Conservation (phyloP, 176 grass and related monocot species). For the Elymus sibiricus region DNA sequence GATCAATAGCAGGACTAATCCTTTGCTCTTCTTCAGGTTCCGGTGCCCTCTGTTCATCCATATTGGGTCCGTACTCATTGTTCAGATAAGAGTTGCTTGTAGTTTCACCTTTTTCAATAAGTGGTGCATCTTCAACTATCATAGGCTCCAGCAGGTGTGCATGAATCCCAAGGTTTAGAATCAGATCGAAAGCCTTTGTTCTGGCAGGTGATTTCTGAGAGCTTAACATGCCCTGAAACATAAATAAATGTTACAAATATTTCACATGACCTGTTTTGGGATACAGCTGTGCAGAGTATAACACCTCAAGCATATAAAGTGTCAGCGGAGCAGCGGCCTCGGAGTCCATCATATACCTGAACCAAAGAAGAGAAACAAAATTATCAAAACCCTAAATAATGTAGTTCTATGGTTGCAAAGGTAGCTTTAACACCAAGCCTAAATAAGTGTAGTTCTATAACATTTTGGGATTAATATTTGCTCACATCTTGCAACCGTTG, state of each 20-base stretch:
- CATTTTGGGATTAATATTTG: neutral
- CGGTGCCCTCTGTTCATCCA: constrained; percentile 40
- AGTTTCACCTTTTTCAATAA: constrained; percentile 59
- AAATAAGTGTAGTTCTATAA: neutral
- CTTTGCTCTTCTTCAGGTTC: constrained; percentile 41
- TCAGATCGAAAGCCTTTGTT: constrained; percentile 93
- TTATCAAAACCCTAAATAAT: neutral
- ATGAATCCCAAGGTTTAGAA: constrained; percentile 91
- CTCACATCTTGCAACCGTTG: neutral
- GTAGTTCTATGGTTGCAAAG: neutral
- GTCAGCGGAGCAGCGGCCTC: constrained; percentile 80
- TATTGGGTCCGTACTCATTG: constrained; percentile 52
- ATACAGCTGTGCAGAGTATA: constrained; percentile 22
- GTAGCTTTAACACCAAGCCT: neutral
- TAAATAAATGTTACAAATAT: constrained; percentile 34
- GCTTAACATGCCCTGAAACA: constrained; percentile 82
- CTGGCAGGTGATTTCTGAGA: constrained; percentile 73
- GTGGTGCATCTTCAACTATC: constrained; percentile 61
- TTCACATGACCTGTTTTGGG: neutral
- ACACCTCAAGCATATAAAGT: constrained; percentile 98
- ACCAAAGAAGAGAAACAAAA: constrained; percentile 33
- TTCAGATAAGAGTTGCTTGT: constrained; percentile 57
- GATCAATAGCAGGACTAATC: constrained; percentile 73
- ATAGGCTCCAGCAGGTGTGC: constrained; percentile 95
- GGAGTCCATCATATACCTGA: constrained; percentile 94